A percentile compares a stretch with the other conserved stretches of the same genome.
These are phyloP conservation scores for Talaromyces sp. DNA, from an alignment of 2,329 filamentous ascomycete genomes.

Conservation along the genomic window DNA sequence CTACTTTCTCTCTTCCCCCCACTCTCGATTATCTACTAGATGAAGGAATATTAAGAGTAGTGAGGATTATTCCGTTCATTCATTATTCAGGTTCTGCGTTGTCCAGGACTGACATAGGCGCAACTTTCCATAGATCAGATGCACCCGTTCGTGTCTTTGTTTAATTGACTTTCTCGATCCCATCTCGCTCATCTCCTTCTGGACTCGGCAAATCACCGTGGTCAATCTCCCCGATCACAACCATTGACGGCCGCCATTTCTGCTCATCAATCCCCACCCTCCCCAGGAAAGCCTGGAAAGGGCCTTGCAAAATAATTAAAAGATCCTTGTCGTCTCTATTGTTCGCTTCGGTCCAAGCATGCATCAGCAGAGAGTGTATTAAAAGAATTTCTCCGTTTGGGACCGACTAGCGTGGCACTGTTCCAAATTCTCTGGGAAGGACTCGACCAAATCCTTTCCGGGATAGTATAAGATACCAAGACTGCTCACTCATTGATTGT, in stretches of 20 bases:
- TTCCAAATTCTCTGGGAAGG: neutral
- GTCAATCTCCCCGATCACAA: neutral
- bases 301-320: conserved; percentile 13
- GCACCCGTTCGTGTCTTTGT: neutral
- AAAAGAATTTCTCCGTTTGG: neutral
- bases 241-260: conserved; percentile 6
- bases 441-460: conserved; percentile 9
- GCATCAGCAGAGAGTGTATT: neutral
- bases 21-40: conserved; percentile 6
- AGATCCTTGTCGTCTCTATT: conserved; percentile 12
- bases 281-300: neutral
- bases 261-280: conserved; percentile 13
- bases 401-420: conserved; percentile 6
- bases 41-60: conserved; percentile 14
- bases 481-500: neutral
- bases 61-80: conserved; percentile 3
- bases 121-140: neutral
- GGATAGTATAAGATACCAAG: conserved; percentile 10
- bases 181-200: neutral
- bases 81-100: conserved; percentile 13
- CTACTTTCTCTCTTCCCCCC: conserved; percentile 1
- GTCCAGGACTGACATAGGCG: neutral
- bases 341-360: conserved; percentile 2
- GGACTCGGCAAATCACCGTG: neutral
- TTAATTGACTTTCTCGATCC: neutral